A percentile compares a stretch with the other conserved stretches of the same genome.
phyloP scores from a whole-genome alignment of 768 basidiomycete genomes.

The Fomitopsis serialis region DNA sequence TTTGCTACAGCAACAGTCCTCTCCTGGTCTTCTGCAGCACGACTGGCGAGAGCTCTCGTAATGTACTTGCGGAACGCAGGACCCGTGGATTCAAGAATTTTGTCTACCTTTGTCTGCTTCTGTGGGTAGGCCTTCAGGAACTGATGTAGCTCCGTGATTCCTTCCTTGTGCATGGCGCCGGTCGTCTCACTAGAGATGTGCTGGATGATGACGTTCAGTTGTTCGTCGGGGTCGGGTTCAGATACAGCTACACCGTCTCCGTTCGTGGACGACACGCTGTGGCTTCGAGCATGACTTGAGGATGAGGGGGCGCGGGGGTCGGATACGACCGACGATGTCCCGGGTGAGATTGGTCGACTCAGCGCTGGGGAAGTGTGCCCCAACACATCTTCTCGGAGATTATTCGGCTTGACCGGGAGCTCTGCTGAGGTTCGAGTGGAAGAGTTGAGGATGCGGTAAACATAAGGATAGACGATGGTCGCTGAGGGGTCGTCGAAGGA shows the following conservation, averaged over 20 bases:
- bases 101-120: slow-evolving; percentile 77
- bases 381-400: slow-evolving; percentile 28
- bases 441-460: slow-evolving; percentile 86
- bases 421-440: slow-evolving; percentile 41
- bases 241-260: slow-evolving; percentile 54
- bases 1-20: slow-evolving; percentile 77
- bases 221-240: slow-evolving; percentile 85
- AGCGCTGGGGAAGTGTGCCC: slow-evolving; percentile 40
- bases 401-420: slow-evolving; percentile 21
- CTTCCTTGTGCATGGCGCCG: slow-evolving; percentile 86
- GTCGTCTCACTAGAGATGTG: slow-evolving; percentile 88
- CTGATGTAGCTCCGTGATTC: slow-evolving; percentile 90
- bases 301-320: slow-evolving; percentile 46
- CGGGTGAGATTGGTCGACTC: slow-evolving; percentile 69
- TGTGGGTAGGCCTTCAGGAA: slow-evolving; percentile 90
- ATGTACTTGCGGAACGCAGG: slow-evolving; percentile 91
- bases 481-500: slow-evolving; percentile 96
- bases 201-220: slow-evolving; percentile 75
- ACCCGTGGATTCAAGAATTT: slow-evolving; percentile 84
- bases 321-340: slow-evolving; percentile 43
- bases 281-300: slow-evolving; percentile 63
- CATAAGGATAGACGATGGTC: slow-evolving; percentile 95
- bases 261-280: slow-evolving; percentile 59
- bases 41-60: slow-evolving; percentile 77
- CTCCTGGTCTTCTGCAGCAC: slow-evolving; percentile 85